Evolutionary conservation across 2,329 filamentous ascomycete species (phyloP).

Genomic region (Penicillium sp.): DNA sequence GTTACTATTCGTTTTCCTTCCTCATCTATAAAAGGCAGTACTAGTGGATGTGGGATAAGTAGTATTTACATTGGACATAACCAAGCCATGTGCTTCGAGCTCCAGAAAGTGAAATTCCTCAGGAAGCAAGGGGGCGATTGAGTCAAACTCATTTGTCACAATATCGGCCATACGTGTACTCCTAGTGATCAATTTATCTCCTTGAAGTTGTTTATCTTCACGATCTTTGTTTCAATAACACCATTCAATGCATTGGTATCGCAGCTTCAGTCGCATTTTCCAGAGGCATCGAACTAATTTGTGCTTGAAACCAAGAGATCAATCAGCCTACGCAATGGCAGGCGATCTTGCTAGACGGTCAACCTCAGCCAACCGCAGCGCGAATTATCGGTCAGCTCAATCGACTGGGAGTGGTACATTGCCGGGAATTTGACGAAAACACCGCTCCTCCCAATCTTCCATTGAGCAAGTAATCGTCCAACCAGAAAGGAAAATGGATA

Average conservation of each 20-base stretch:
- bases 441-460: not conserved
- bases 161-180: not conserved
- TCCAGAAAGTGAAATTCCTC: not conserved
- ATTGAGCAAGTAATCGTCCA: not conserved
- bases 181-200: not conserved
- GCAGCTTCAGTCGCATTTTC: not conserved
- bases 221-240: not conserved
- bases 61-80: not conserved
- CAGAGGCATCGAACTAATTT: not conserved
- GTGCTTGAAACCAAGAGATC: not conserved
- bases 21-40: not conserved
- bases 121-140: not conserved
- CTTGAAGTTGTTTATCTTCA: not conserved
- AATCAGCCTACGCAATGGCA: not conserved
- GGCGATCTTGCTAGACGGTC: not conserved
- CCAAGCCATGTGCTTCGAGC: not conserved
- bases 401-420: not conserved
- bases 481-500: no score
- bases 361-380: not conserved
- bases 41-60: not conserved
- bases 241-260: not conserved
- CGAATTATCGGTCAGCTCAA: not conserved
- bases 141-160: not conserved
- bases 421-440: not conserved
- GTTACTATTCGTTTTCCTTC: not conserved